These are phyloP conservation scores for Phytophthora podocarpi DNA, from an alignment of 352 stramenopile genomes.

Conservation along the genomic window DNA sequence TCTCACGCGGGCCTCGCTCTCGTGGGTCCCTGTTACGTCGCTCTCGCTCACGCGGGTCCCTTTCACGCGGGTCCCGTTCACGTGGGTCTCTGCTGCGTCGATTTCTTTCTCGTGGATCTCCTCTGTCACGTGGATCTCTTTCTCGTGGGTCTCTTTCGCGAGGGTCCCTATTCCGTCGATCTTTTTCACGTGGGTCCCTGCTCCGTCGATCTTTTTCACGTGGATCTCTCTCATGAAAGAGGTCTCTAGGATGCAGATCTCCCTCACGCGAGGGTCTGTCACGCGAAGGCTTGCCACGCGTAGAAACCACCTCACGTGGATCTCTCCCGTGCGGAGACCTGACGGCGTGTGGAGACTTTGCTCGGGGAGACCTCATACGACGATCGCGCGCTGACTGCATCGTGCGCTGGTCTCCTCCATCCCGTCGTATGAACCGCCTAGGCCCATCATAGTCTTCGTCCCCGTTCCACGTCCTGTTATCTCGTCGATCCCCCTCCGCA, in stretches of 20 bases:
- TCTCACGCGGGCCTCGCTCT: conserved; percentile 2
- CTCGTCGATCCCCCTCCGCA: conserved; percentile 8
- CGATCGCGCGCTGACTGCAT: conserved; percentile 20
- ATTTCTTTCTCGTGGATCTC: conserved; percentile 2
- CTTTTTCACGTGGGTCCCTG: conserved; percentile 8
- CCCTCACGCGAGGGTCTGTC: conserved; percentile 5
- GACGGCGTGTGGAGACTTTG: conserved; percentile 13
- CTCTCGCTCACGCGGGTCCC: conserved; percentile 9
- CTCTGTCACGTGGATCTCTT: conserved; percentile 3
- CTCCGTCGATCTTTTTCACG: conserved; percentile 3
- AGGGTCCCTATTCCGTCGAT: conserved; percentile 8
- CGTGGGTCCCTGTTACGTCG: neutral
- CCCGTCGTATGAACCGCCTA: neutral
- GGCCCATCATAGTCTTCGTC: conserved; percentile 18
- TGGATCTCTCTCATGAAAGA: conserved; percentile 1
- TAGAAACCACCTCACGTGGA: conserved; percentile 16
- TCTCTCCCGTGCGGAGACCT: conserved; percentile 21
- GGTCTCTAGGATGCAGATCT: conserved; percentile 13
- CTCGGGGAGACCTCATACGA: conserved; percentile 21
- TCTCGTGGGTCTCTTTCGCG: conserved; percentile 17
- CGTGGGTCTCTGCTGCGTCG: conserved; percentile 10
- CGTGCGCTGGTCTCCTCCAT: conserved; percentile 7
- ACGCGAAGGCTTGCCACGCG: conserved; percentile 8
- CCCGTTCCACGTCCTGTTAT: conserved; percentile 37
- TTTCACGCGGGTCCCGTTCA: conserved; percentile 2